Evolutionary conservation across 768 basidiomycete genomes (phyloP).

Genomic region (Glaciozyma martinii): DNA sequence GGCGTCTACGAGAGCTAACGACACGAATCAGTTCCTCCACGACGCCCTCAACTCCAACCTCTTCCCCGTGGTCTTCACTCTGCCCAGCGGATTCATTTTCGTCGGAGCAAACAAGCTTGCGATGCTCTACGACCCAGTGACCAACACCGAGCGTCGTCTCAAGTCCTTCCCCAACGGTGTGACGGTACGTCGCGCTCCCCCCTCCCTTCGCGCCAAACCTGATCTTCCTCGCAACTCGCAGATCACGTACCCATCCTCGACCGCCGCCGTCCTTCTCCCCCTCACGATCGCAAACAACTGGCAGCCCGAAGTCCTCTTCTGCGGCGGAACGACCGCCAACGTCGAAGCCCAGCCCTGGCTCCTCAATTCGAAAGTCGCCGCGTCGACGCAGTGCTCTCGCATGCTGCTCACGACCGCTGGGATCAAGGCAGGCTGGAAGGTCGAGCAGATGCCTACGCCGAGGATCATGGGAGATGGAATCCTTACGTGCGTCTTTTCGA

Average conservation of each 20-base stretch:
- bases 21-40: too few species aligned
- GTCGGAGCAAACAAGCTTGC: constrained; percentile 39
- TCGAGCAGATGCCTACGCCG: constrained; percentile 38
- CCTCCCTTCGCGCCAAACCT: too few species aligned
- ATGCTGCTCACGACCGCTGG: constrained; percentile 39
- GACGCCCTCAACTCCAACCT: constrained; percentile 46
- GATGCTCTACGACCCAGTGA: constrained; percentile 53
- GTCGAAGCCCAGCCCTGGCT: constrained; percentile 13
- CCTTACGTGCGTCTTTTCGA: too few species aligned
- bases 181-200: constrained; percentile 13
- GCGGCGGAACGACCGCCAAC: constrained; percentile 53
- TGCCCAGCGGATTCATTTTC: constrained; percentile 42
- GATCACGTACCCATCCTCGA: constrained; percentile 66
- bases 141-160: constrained; percentile 40
- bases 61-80: constrained; percentile 63
- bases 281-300: constrained; percentile 83
- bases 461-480: constrained; percentile 40
- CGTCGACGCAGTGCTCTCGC: constrained; percentile 41
- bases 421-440: constrained; percentile 38
- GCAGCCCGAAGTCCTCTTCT: constrained; percentile 52
- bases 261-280: constrained; percentile 80
- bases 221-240: too few species aligned
- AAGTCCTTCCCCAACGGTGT: constrained; percentile 43
- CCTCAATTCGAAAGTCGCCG: constrained; percentile 33
- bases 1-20: too few species aligned